Evolutionary conservation across 2,329 filamentous ascomycete genomes (phyloP).

Genomic region (Achaetomium macrosporum): DNA sequence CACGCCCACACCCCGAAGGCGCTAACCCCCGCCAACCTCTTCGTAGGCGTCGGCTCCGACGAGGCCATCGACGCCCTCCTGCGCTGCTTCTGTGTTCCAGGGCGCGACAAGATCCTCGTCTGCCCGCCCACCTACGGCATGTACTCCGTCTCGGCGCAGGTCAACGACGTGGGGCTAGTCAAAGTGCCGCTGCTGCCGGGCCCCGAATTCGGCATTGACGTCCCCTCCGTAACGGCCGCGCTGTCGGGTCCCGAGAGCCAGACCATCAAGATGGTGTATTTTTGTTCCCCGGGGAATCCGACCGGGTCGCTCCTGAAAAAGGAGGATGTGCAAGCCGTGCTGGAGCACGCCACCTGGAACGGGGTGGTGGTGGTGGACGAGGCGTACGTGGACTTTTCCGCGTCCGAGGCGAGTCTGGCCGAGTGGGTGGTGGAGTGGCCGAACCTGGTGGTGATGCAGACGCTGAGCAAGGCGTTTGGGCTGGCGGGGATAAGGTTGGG

Average conservation of each 20-base stretch:
- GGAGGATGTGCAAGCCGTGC: constrained; percentile 63
- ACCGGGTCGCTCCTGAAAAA: constrained; percentile 76
- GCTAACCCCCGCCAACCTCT: constrained; percentile 76
- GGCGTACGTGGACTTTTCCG: constrained; percentile 91
- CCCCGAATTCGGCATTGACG: constrained; percentile 68
- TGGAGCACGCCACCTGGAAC: constrained; percentile 90
- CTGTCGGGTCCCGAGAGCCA: constrained; percentile 49
- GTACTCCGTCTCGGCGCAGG: constrained; percentile 90
- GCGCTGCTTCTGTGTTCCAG: constrained; percentile 86
- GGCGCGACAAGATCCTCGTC: constrained; percentile 81
- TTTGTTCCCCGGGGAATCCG: constrained; percentile 94
- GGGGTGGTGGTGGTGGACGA: constrained; percentile 90
- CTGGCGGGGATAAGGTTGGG: constrained; percentile 90
- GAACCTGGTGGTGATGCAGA: constrained; percentile 97
- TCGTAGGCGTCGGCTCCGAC: constrained; percentile 92
- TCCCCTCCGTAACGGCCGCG: constrained; percentile 59
- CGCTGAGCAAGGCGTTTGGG: constrained; percentile 94
- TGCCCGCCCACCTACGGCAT: constrained; percentile 98
- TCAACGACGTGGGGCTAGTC: constrained; percentile 85
- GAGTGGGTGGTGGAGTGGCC: constrained; percentile 91
- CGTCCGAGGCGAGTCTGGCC: constrained; percentile 68
- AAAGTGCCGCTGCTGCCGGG: constrained; percentile 74
- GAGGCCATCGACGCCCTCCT: constrained; percentile 94
- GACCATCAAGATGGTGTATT: constrained; percentile 77
- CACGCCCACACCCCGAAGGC: constrained; percentile 69